Base-by-base conservation (phyloP, 441 rosid species). In the Hura crepitans region DNA sequence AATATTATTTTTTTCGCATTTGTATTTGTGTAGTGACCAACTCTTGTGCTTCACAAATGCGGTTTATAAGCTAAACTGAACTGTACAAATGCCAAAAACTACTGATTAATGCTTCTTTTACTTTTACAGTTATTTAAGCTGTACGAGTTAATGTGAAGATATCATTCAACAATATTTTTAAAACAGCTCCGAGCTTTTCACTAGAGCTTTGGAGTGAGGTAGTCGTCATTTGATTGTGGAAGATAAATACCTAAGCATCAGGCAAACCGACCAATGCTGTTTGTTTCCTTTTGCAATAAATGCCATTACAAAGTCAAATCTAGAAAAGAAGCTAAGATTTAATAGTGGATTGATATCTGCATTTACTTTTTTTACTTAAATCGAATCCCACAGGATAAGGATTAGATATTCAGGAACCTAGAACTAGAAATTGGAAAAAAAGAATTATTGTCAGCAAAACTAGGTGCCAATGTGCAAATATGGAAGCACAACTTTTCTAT, bases 401-500 rank as follows among this genome's bases (percentile, higher is more conserved):
- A 39, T 72, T 57, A 43, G 43, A 28, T 33, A 31, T 62, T 42
- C 45, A 7, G 37, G 62, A 9, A 51, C 51, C 47, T 53, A 6
- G 68, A 75, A 71, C 25, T 59, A 66, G 66, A 76, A 76, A 66
- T 45, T 64, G 64, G 67, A 37, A 73, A 67, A 68, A 70, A 39
- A 10, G 49, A 77, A 27, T 54, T 23, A 30, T 28, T 64, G 28
- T 65, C 67, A 69, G 69, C 67, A 72, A 76, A 74, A 57, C 55
- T 51, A 49, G 33, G 50, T 15, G 45, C 23, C 25, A 68, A 65
- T 77, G 62, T 23, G 74, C 77, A 73, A 58, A 61, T 70, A 69
- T 79, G 76, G 77, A 71, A 81, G 71, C 72, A 56, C 54, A 67
- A 76, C 74, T 67, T 51, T 75, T 62, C 59, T 55, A 33, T 63